Evolutionary conservation across 352 stramenopile genomes (phyloP), one percentile per base, ranked within the genome.

Genomic region (Phytopythium delawarense): DNA sequence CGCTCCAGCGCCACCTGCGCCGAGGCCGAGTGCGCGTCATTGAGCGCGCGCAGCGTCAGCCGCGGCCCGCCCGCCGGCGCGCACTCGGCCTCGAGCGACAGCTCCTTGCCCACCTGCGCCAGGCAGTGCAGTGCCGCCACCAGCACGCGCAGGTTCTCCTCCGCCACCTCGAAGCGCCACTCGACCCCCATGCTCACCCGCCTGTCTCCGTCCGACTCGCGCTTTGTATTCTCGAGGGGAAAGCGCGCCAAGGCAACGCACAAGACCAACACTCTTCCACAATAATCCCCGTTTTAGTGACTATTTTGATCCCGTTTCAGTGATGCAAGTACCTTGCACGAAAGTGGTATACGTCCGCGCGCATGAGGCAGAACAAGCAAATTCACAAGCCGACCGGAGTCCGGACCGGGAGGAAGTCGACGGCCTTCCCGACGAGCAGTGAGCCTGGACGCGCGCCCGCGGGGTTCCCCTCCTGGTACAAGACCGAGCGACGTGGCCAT

Each of bases 1-100:
- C 71, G 70, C 11, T 84, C 79, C 46, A 95, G 79, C 20, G 70
- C 57, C 58, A 95, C 72, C 48, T 86, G 68, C 2, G 73, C 82
- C 20, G 84, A 91, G 28, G 84, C 87, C 51, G 87, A 95, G 65
- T 91, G 87, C 64, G 87, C 81, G 55, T 95, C 87, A 65, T 95
- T 95, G 52, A 95, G 74, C 59, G 81, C 81, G 53, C 84, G 84
- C 21, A 79, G 80, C 39, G 75, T 91, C 52, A 95, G 70, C 44
- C 74, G 64, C 15, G 63, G 48, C 21, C 57, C 57, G 57, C 57
- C 45, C n/a, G 50, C 12, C 20, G 63, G 34, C 6, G 58, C 61
- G 46, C 59, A 67, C n/a, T 94, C 81, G 63, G 75, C 81, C 73
- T 95, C 84, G 21, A 93, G 59, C 3, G 81, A 86, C 5, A 95